Conservation (phyloP, 139 green algal species). For the Chlamydomonas sphaeroides region DNA sequence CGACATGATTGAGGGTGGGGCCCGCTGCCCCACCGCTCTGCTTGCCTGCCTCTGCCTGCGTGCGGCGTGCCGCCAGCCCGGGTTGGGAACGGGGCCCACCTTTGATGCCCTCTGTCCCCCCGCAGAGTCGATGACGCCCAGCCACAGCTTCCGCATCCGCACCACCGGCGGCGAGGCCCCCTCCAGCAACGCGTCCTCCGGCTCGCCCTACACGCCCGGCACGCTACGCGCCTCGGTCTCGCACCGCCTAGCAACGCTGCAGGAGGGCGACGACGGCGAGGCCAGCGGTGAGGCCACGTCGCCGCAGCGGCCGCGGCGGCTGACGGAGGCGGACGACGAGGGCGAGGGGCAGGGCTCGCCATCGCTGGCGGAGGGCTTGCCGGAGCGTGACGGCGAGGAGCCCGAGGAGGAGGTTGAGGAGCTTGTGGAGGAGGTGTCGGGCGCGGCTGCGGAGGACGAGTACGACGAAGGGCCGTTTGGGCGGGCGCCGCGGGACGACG, state of each 20-base stretch:
- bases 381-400: not conserved
- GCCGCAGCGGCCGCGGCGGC: not conserved
- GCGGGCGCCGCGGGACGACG: no score
- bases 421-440: not conserved
- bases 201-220: slow-evolving; percentile 6
- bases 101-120: no score
- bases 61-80: no score
- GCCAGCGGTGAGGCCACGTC: not conserved
- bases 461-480: not conserved
- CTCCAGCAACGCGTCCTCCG: not conserved
- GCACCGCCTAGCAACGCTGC: slow-evolving; percentile 5
- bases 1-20: slow-evolving; percentile 35
- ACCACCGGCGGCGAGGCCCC: not conserved
- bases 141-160: slow-evolving; percentile 29
- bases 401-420: not conserved
- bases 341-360: not conserved
- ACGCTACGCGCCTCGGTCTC: not conserved
- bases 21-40: no score
- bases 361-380: not conserved
- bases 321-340: not conserved
- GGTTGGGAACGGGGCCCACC: no score
- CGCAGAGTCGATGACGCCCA: slow-evolving; percentile 1
- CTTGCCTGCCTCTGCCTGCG: no score
- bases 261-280: slow-evolving; percentile 20
- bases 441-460: not conserved